Evolutionary conservation across 176 grass and related monocot genomes (phyloP).

Genomic region (Avena insularis): DNA sequence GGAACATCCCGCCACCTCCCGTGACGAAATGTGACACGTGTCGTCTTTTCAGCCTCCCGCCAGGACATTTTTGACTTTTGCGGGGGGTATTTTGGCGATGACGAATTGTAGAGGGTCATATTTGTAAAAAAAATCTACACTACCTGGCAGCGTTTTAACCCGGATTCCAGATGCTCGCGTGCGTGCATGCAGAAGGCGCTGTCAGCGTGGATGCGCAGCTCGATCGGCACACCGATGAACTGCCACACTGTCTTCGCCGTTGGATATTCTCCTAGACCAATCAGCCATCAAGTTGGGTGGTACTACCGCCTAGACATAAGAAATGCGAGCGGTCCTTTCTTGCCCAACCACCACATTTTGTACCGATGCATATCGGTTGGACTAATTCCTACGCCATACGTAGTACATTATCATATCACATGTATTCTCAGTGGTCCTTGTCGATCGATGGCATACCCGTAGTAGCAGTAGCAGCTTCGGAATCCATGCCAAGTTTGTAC

Average conservation of each 20-base stretch:
- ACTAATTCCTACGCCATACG: not conserved
- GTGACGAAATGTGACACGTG: too few relatives aligned
- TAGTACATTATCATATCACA: not conserved
- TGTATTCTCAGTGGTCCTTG: not conserved
- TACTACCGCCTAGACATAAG: not conserved
- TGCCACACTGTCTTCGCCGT: not conserved
- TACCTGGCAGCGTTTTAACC: not conserved
- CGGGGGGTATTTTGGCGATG: too few relatives aligned
- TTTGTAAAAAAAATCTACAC: too few relatives aligned
- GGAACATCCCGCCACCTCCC: too few relatives aligned
- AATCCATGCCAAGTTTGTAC: not conserved
- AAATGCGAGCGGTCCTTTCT: not conserved
- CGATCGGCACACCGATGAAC: not conserved
- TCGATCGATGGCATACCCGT: not conserved
- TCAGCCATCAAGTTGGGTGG: not conserved
- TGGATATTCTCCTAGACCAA: not conserved
- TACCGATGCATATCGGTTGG: not conserved
- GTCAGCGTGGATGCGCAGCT: constrained; percentile 9
- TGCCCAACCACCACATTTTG: constrained; percentile 3
- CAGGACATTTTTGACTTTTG: too few relatives aligned
- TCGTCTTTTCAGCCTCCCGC: too few relatives aligned
- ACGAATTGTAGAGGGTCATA: too few relatives aligned
- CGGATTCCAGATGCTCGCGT: not conserved
- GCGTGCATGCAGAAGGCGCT: not conserved
- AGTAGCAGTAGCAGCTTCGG: not conserved